These are phyloP conservation scores for Termitomyces sp. DNA, from an alignment of 768 basidiomycete genomes.

Conservation along the genomic window DNA sequence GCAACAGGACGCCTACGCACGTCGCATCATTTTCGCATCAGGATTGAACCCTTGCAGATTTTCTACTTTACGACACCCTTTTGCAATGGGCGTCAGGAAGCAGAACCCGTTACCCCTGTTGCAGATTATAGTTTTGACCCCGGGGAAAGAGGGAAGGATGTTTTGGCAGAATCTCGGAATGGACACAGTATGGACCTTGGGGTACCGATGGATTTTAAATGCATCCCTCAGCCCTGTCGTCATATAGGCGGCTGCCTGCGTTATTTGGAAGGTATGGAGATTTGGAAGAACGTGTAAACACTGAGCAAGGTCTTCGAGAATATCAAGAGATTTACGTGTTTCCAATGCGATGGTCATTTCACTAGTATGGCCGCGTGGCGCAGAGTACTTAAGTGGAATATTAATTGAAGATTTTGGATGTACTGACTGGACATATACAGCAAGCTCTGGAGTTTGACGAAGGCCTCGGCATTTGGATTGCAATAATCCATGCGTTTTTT, in stretches of 20 bases:
- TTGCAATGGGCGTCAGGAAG: not conserved
- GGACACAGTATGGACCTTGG: not conserved
- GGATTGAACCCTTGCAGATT: not conserved
- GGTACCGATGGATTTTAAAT: not conserved
- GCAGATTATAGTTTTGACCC: not conserved
- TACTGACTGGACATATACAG: not conserved
- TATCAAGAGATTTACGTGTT: not conserved
- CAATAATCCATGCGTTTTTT: not conserved
- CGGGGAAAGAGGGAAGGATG: not conserved
- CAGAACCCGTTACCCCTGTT: not conserved
- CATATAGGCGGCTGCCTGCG: not conserved
- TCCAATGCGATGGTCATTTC: not conserved
- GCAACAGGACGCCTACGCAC: not conserved
- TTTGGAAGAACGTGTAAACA: not conserved
- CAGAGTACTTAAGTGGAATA: not conserved
- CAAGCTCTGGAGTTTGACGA: not conserved
- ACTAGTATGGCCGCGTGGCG: not conserved
- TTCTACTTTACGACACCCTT: not conserved
- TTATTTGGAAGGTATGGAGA: not conserved
- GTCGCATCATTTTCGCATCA: not conserved
- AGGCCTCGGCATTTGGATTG: not conserved
- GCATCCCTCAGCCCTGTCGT: not conserved
- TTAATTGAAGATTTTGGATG: not conserved
- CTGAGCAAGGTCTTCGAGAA: not conserved
- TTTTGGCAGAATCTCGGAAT: not conserved